Evolutionary conservation across 2,329 filamentous ascomycete genomes (phyloP).

Genomic region (Ceratocystis variospora): DNA sequence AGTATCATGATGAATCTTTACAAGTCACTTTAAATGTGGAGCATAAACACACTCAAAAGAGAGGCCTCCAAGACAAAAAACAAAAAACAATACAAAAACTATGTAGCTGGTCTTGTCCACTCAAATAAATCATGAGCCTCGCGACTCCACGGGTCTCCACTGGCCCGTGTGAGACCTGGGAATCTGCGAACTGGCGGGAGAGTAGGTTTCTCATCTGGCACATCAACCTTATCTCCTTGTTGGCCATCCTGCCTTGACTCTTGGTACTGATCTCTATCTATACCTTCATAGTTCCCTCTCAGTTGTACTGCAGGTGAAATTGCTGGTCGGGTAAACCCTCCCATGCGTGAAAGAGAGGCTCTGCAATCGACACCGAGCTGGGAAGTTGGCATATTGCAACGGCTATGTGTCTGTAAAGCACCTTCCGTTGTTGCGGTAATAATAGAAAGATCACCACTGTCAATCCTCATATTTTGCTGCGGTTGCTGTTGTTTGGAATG

Average conservation of each 20-base stretch:
- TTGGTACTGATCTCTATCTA: neutral
- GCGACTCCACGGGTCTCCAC: constrained; percentile 26
- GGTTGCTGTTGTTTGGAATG: neutral
- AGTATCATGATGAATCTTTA: too few species aligned
- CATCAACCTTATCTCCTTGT: neutral
- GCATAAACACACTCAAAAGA: too few species aligned
- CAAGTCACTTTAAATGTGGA: too few species aligned
- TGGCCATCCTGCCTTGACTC: neutral
- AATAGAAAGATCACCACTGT: neutral
- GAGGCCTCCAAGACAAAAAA: neutral
- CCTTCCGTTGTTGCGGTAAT: constrained; percentile 2
- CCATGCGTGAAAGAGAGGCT: neutral
- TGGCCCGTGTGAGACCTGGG: constrained; percentile 15
- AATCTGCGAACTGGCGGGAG: constrained; percentile 11
- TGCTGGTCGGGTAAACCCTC: neutral
- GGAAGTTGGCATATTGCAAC: neutral
- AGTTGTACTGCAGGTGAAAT: neutral
- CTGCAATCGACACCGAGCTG: neutral
- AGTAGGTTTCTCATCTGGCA: neutral
- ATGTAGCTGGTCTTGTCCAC: constrained; percentile 19
- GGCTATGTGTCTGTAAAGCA: neutral
- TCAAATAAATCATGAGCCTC: constrained; percentile 27
- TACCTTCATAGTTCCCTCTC: neutral
- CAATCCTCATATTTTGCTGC: neutral
- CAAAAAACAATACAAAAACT: neutral